phyloP scores from a whole-genome alignment of 257 asterid genomes.

The Jaltomata sinuosa region DNA sequence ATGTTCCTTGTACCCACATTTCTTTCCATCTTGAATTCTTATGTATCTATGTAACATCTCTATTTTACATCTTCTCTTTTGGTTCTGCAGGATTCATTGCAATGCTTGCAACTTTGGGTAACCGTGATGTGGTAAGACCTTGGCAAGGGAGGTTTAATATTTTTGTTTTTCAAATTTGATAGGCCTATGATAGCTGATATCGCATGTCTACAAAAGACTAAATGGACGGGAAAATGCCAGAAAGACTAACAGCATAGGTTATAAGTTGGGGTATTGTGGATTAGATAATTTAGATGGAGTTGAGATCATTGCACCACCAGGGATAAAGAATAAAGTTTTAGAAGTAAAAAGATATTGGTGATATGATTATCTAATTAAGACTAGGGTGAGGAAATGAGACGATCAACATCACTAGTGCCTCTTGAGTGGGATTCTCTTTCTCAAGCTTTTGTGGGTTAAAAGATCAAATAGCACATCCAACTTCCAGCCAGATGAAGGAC shows the following conservation, averaged over 20 bases:
- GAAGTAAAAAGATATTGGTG: not conserved
- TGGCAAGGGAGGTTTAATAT: not conserved
- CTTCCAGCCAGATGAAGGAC: not conserved
- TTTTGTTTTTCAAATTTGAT: not conserved
- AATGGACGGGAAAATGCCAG: not conserved
- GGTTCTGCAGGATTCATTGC: conserved; percentile 77
- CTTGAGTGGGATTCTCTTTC: not conserved
- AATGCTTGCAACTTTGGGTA: conserved; percentile 90
- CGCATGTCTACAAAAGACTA: not conserved
- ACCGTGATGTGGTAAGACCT: conserved; percentile 82
- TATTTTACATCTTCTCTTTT: not conserved
- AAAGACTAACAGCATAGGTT: not conserved
- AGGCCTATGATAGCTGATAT: not conserved
- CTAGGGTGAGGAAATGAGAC: not conserved
- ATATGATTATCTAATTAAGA: not conserved
- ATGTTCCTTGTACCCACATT: conserved; percentile 4
- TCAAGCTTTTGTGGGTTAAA: not conserved
- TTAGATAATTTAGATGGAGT: not conserved
- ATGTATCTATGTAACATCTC: not conserved
- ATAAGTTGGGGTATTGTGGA: not conserved
- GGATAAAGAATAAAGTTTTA: not conserved
- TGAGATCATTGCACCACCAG: not conserved
- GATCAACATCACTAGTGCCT: not conserved
- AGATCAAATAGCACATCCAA: not conserved
- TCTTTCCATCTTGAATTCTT: not conserved